A percentile compares a stretch with the other conserved stretches of the same genome.
phyloP scores from a whole-genome alignment of 495 filamentous ascomycete species.

The Platismatia glauca region DNA sequence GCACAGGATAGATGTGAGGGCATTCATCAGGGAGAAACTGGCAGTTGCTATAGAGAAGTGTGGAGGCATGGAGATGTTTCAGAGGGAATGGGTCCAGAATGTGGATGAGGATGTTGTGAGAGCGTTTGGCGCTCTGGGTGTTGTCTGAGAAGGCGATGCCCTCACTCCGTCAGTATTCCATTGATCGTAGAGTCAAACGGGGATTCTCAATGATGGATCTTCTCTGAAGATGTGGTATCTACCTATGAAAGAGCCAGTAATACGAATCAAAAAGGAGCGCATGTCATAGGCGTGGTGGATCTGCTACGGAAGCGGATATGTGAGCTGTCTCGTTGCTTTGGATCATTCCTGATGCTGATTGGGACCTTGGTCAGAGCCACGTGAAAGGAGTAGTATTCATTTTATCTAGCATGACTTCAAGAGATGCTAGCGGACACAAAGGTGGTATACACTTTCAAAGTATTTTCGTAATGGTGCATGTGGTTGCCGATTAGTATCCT shows the following conservation, averaged over 20 bases:
- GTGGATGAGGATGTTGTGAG: constrained; percentile 73
- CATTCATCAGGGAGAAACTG: constrained; percentile 61
- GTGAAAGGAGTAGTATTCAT: too few relatives aligned
- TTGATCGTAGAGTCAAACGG: background rate
- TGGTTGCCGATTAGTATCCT: too few relatives aligned
- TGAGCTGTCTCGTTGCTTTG: too few relatives aligned
- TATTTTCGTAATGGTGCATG: too few relatives aligned
- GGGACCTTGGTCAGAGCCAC: too few relatives aligned
- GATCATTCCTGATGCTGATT: too few relatives aligned
- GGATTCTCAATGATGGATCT: background rate
- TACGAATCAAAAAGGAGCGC: too few relatives aligned
- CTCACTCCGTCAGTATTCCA: background rate
- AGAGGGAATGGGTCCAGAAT: constrained; percentile 72
- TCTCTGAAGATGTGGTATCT: background rate
- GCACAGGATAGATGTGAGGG: constrained; percentile 57
- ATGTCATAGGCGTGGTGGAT: too few relatives aligned
- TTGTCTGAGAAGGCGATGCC: constrained; percentile 28
- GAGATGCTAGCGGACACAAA: too few relatives aligned
- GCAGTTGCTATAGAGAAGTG: constrained; percentile 52
- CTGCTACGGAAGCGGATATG: too few relatives aligned
- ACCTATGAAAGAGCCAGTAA: background rate
- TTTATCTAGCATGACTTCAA: too few relatives aligned
- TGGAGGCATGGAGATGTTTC: constrained; percentile 67
- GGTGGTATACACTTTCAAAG: too few relatives aligned
- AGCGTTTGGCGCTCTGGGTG: constrained; percentile 52